Percentiles rank a stretch among this genome's conserved stretches.
Conservation (phyloP, 257 asterid genomes). For the Solanum phureja region DNA sequence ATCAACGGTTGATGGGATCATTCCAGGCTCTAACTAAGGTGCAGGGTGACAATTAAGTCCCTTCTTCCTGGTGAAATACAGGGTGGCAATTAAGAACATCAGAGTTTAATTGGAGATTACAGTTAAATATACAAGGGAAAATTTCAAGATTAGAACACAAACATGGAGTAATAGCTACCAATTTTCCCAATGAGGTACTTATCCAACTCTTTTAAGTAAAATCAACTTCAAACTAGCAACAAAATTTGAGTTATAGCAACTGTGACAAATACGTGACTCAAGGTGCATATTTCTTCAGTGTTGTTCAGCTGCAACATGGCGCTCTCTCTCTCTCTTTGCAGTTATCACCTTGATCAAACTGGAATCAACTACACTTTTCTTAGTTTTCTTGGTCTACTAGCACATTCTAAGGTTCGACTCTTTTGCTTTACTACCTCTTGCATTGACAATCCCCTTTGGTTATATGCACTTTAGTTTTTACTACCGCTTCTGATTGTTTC, state of each 20-base stretch:
- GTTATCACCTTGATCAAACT: neutral
- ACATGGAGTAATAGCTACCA: neutral
- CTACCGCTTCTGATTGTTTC: neutral
- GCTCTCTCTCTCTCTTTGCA: neutral
- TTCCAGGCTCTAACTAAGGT: slow-evolving; percentile 93
- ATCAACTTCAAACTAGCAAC: neutral
- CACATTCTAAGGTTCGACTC: neutral
- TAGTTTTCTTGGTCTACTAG: neutral
- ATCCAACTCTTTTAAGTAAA: neutral
- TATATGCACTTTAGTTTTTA: neutral
- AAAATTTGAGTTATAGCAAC: neutral
- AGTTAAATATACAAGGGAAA: neutral
- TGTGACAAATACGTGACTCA: neutral
- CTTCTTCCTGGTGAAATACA: slow-evolving; percentile 71
- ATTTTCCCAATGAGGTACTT: neutral
- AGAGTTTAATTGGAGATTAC: neutral
- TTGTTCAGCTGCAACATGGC: neutral
- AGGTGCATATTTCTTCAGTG: neutral
- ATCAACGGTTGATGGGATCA: slow-evolving; percentile 89
- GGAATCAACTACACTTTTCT: neutral
- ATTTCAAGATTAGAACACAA: neutral
- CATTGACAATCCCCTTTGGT: neutral
- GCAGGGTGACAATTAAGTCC: slow-evolving; percentile 23
- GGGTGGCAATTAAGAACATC: neutral
- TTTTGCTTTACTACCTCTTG: neutral